Conservation (phyloP, 2,329 filamentous ascomycete genomes). For the Hyphodiscus sp. region DNA sequence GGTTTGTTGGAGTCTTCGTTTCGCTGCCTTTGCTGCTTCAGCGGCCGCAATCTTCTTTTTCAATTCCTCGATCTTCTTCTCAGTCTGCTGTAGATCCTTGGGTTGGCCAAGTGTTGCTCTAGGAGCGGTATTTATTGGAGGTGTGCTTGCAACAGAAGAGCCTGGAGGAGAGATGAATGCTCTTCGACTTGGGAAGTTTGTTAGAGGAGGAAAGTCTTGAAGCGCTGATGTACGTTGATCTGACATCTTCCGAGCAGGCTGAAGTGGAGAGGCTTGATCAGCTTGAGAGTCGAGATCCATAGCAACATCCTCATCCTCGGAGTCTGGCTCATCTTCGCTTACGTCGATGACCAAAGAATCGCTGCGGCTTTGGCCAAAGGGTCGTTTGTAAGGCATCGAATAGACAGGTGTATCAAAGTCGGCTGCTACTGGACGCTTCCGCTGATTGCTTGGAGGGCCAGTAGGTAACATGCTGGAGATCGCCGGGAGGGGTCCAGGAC, state of each 20-base stretch:
- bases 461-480: background rate
- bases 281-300: slow-evolving; percentile 57
- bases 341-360: slow-evolving; percentile 75
- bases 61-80: slow-evolving; percentile 54
- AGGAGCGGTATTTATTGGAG: slow-evolving; percentile 14
- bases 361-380: slow-evolving; percentile 52
- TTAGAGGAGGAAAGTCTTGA: slow-evolving; percentile 40
- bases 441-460: slow-evolving; percentile 12
- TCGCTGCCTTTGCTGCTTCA: slow-evolving; percentile 21
- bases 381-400: slow-evolving; percentile 40
- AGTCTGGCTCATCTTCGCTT: slow-evolving; percentile 63
- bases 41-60: slow-evolving; percentile 35
- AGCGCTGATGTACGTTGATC: slow-evolving; percentile 25
- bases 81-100: slow-evolving; percentile 43
- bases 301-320: slow-evolving; percentile 55
- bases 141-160: slow-evolving; percentile 19
- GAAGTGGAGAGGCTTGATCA: slow-evolving; percentile 34
- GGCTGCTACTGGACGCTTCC: slow-evolving; percentile 60
- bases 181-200: slow-evolving; percentile 31
- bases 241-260: slow-evolving; percentile 15
- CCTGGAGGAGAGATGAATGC: slow-evolving; percentile 23
- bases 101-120: slow-evolving; percentile 17
- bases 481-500: slow-evolving; percentile 2
- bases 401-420: slow-evolving; percentile 58
- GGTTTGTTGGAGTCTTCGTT: slow-evolving; percentile 21